Percentiles rank a stretch among this genome's conserved stretches.
These are phyloP conservation scores for Neoascochyta sp. DNA, from an alignment of 2,329 filamentous ascomycete genomes.

Conservation along the genomic window DNA sequence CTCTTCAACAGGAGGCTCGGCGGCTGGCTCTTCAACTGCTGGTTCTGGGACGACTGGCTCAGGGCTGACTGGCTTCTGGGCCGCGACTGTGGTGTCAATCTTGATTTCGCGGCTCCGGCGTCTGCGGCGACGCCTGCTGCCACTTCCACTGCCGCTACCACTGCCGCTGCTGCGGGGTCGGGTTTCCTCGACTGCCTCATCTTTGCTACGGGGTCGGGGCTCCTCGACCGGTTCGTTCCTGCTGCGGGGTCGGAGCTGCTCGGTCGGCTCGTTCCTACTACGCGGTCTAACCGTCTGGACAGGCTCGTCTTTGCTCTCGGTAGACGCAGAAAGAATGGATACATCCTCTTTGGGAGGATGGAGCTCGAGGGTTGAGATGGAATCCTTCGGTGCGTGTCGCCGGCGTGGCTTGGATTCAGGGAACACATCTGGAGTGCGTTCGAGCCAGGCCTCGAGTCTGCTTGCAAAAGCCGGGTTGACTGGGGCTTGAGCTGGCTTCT, in stretches of 20 bases:
- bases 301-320: conserved; percentile 17
- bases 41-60: too few species aligned
- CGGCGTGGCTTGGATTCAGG: conserved; percentile 13
- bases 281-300: conserved; percentile 14
- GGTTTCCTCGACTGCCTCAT: conserved; percentile 14
- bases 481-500: conserved; percentile 29
- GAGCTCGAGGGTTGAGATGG: conserved; percentile 27
- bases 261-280: conserved; percentile 4
- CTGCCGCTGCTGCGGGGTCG: conserved; percentile 22
- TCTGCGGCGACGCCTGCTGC: conserved; percentile 25
- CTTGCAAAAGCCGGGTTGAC: conserved; percentile 45
- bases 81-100: conserved; percentile 15
- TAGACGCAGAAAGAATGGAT: conserved; percentile 24
- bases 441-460: conserved; percentile 62
- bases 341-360: conserved; percentile 21
- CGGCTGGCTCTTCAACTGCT: too few species aligned
- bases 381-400: conserved; percentile 27
- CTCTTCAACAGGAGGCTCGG: too few species aligned
- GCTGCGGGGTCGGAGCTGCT: conserved; percentile 11
- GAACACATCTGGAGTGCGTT: conserved; percentile 48
- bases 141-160: conserved; percentile 21
- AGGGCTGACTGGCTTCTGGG: too few species aligned
- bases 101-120: conserved; percentile 27
- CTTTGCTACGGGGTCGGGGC: too few species aligned
- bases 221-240: background rate